A percentile compares a stretch with the other conserved stretches of the same genome.
Evolutionary conservation across 306 rosid genomes (phyloP).

Genomic region (Heteromeles arbutifolia): DNA sequence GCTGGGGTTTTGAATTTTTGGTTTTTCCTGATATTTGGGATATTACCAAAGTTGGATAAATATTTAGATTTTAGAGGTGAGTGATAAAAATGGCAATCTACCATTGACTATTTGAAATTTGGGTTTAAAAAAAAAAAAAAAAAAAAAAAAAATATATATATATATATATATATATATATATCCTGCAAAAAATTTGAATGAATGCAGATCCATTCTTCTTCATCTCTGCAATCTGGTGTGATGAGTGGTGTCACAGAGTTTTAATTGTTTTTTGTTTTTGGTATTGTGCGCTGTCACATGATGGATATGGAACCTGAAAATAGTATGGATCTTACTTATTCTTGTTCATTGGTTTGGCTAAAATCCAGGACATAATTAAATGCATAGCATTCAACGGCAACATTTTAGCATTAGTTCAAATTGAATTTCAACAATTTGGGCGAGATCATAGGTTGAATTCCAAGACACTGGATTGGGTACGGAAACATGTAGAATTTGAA

Average conservation of each 20-base stretch:
- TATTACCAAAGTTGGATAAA: background rate
- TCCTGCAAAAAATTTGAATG: background rate
- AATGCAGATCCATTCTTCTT: background rate
- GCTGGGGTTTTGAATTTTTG: slow-evolving; percentile 7
- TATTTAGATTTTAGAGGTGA: background rate
- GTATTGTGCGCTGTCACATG: background rate
- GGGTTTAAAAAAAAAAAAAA: too few species aligned
- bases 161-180: background rate
- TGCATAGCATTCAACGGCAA: background rate
- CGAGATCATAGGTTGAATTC: too few species aligned
- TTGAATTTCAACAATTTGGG: background rate
- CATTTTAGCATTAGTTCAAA: background rate
- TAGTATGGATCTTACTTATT: background rate
- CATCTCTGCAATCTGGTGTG: too few species aligned
- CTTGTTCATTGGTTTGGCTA: background rate
- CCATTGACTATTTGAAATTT: background rate
- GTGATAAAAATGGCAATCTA: background rate
- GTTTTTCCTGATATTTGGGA: slow-evolving; percentile 19
- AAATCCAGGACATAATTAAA: background rate
- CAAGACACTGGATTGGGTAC: too few species aligned
- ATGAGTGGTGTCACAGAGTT: background rate
- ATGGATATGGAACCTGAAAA: background rate
- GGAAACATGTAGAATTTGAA: too few species aligned
- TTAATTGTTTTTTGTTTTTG: background rate
- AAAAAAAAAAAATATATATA: too few species aligned